Evolutionary conservation across 495 filamentous ascomycete species (phyloP), one percentile per base, ranked within the genome.

Genomic region (Penicillium silybi): DNA sequence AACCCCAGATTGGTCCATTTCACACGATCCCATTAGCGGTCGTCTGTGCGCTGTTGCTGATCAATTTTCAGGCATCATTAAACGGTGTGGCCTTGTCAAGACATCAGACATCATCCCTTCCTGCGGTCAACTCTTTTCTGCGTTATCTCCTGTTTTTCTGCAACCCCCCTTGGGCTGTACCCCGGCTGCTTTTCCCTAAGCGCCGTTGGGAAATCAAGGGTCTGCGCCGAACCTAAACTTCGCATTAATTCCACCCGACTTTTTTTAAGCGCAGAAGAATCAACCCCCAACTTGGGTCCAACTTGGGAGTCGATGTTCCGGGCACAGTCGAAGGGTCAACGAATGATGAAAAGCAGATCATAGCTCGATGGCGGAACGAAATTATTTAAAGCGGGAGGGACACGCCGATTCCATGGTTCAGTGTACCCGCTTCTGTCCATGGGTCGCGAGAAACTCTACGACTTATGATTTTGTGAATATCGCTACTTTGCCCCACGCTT

Each of bases 381-480:
- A 57, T 63, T 63, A 66, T 63, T 63, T 66, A 66, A 66, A 60
- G 61, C 63, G 60, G 44, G 56, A 57, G 52, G 42, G 27, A 39
- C 18, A 19, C 1, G 37, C 37, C 43, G 51, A 54, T 58, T 66
- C 63, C 63, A 66, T 63, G 62, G 64, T 66, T 59, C 52, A 58
- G 50, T 41, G 63, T 71, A 71, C 68, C 68, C 70, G 68, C 70
- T 64, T 53, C 48, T 44, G 59, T 62, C 70, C 69, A 62, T 70
- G 69, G 70, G 61, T 73, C 70, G 56, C n/a, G 59, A 59, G 61
- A 58, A 71, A 73, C 66, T 71, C 66, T 68, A 61, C 63, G 59
- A 50, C 58, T 57, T 54, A 49, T 50, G 58, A 37, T 44, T 44
- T 43, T 57, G 58, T 53, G 40, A 44, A 43, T 39, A 37, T 23